Conservation (phyloP, 257 asterid genomes). For the Solanum corneliomulleri region DNA sequence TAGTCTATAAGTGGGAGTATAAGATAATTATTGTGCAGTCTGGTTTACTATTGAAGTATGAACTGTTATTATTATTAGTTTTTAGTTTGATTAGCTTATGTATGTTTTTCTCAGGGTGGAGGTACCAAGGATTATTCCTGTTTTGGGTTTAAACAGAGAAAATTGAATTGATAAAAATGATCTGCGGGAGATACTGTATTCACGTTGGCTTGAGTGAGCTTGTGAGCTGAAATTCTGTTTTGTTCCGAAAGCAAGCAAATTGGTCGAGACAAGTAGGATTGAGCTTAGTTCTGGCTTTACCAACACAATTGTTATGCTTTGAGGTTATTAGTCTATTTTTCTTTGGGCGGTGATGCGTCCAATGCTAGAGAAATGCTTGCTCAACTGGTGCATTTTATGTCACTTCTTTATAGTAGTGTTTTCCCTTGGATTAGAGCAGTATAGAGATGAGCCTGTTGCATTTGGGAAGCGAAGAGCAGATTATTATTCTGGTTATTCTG, state of each 20-base stretch:
- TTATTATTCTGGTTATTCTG: constrained; percentile 11
- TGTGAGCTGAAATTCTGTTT: neutral
- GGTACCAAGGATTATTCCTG: neutral
- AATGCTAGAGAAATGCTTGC: constrained; percentile 19
- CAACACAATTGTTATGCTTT: constrained; percentile 10
- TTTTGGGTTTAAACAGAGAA: neutral
- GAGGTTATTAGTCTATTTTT: constrained; percentile 6
- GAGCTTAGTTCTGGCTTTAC: neutral
- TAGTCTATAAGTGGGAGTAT: neutral
- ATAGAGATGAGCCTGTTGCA: constrained; percentile 11
- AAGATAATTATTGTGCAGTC: neutral
- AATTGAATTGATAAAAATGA: neutral
- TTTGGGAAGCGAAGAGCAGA: constrained; percentile 17
- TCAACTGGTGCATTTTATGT: constrained; percentile 58
- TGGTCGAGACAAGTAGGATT: neutral
- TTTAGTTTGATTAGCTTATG: neutral
- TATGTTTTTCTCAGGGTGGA: neutral
- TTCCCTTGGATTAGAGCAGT: constrained; percentile 23
- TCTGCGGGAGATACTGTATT: neutral
- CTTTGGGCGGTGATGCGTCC: constrained; percentile 55
- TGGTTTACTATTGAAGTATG: neutral
- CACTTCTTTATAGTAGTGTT: constrained; percentile 27
- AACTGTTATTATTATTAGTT: neutral
- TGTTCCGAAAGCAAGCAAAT: neutral
- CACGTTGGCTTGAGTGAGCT: neutral